Percentiles rank a stretch among this genome's conserved stretches.
These are phyloP conservation scores for Lachnellula cervina DNA, from an alignment of 2,329 filamentous ascomycete genomes.

Conservation along the genomic window DNA sequence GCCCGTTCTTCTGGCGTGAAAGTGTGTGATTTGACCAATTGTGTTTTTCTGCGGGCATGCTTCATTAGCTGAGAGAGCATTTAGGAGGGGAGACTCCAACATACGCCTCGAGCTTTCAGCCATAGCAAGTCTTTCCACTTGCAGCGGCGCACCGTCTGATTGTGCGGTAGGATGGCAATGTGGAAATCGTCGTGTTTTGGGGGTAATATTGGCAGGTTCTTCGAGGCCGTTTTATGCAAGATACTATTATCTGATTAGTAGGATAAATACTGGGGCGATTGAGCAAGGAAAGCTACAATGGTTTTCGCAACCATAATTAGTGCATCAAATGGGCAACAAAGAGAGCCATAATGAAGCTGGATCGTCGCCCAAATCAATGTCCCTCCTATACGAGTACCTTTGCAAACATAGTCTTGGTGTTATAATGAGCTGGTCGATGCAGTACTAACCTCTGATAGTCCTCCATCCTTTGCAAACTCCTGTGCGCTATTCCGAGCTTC, in stretches of 20 bases:
- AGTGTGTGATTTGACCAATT: constrained; percentile 2
- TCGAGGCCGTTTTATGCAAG: constrained; percentile 8
- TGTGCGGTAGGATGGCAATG: constrained; percentile 9
- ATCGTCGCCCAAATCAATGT: too few relatives aligned
- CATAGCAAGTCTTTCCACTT: constrained; percentile 11
- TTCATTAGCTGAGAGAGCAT: not conserved
- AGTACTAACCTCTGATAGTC: not conserved
- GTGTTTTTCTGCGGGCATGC: constrained; percentile 7
- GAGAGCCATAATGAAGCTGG: too few relatives aligned
- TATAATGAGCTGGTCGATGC: not conserved
- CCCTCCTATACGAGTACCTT: too few relatives aligned
- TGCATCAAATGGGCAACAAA: too few relatives aligned
- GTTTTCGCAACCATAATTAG: too few relatives aligned
- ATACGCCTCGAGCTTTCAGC: constrained; percentile 9
- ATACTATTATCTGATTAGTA: not conserved
- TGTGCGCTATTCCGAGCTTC: too few relatives aligned
- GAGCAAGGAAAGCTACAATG: not conserved
- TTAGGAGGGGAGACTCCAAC: not conserved
- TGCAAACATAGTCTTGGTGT: too few relatives aligned
- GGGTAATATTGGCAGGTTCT: constrained; percentile 2
- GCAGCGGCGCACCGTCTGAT: constrained; percentile 2
- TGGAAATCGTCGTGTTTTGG: constrained; percentile 10
- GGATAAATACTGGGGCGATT: not conserved
- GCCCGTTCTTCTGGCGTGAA: not conserved
- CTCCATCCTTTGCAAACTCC: not conserved